Evolutionary conservation across 2,329 filamentous ascomycete genomes (phyloP).

Genomic region (Canariomyces notabilis): DNA sequence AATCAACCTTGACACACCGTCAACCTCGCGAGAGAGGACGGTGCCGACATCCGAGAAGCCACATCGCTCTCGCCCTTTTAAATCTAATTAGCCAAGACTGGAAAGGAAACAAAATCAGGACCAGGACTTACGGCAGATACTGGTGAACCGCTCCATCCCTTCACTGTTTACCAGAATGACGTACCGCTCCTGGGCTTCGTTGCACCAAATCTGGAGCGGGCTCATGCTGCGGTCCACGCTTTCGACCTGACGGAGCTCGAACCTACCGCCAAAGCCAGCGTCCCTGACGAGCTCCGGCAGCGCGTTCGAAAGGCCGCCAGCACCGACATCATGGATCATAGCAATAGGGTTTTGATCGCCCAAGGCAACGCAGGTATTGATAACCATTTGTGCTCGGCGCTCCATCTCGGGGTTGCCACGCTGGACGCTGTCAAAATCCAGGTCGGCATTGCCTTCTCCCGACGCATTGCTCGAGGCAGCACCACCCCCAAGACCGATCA

Average conservation of each 20-base stretch:
- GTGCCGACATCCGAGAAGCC: slow-evolving; percentile 87
- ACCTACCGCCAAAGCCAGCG: slow-evolving; percentile 81
- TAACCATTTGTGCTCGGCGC: slow-evolving; percentile 93
- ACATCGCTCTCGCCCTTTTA: slow-evolving; percentile 77
- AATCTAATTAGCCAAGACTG: slow-evolving; percentile 14
- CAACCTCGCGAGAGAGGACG: slow-evolving; percentile 57
- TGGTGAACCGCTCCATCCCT: slow-evolving; percentile 69
- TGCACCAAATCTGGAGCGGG: slow-evolving; percentile 96
- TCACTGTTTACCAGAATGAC: slow-evolving; percentile 83
- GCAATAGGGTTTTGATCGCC: slow-evolving; percentile 84
- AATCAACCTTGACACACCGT: slow-evolving; percentile 66
- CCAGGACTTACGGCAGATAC: slow-evolving; percentile 51
- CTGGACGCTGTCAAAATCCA: slow-evolving; percentile 97
- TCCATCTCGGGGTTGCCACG: slow-evolving; percentile 96
- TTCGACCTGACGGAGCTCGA: slow-evolving; percentile 91
- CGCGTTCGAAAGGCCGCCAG: slow-evolving; percentile 71
- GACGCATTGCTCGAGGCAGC: slow-evolving; percentile 89
- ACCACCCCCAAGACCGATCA: slow-evolving; percentile 92
- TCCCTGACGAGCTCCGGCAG: slow-evolving; percentile 89
- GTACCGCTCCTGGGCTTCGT: slow-evolving; percentile 94
- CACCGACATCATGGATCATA: slow-evolving; percentile 96
- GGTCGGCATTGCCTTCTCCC: slow-evolving; percentile 80
- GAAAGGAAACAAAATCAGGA: neutral
- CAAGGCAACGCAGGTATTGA: slow-evolving; percentile 85
- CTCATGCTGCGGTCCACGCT: slow-evolving; percentile 89